Base-by-base conservation (phyloP, 192 early-diverging fungal species). In the Gaertneriomyces sp. region DNA sequence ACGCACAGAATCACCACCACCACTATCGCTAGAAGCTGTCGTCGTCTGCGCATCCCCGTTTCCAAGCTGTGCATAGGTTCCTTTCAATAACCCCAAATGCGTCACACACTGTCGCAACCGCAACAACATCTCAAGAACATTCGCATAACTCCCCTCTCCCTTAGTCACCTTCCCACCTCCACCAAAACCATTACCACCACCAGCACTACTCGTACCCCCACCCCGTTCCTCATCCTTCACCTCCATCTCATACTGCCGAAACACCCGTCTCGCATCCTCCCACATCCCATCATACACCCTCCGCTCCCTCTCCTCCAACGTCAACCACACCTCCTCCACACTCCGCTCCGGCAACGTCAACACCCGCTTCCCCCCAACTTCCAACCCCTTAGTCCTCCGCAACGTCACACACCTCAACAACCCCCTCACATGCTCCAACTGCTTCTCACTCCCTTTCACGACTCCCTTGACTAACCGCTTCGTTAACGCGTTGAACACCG, bases 371-470 rank as follows among this genome's bases (percentile, higher is more conserved):
- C 93, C 92, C n/a, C 89, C 77, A 52, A 88, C 73, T 7, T 79
- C 80, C 72, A 88, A 88, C 20, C 80, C 72, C 64, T 98, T 98
- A 49, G 95, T 98, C 25, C 96, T 82, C 0, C 96, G 88, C 42
- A 98, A 67, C 25, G 25, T 33, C 25, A 33, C 25, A 33, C 25
- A 33, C 25, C 25, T 33, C 25, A 33, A 33, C 25, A 33, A 33
- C 25, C 25, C 25, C 25, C 25, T 33, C 25, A 33, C 25, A 33
- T 33, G 25, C 25, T 33, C 25, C 25, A 33, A 33, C 25, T 33
- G 25, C 25, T 33, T 33, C 25, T 33, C 25, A 33, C 25, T 33
- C 25, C 25, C 25, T 33, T 33, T 33, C 1, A 33, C 25, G 2
- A 33, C 25, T 2, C 25, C 25, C 25, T 33, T 33, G 25, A 33